phyloP scores from a whole-genome alignment of 371 early-diverging fungal genomes.

The Rhizopus sp. region DNA sequence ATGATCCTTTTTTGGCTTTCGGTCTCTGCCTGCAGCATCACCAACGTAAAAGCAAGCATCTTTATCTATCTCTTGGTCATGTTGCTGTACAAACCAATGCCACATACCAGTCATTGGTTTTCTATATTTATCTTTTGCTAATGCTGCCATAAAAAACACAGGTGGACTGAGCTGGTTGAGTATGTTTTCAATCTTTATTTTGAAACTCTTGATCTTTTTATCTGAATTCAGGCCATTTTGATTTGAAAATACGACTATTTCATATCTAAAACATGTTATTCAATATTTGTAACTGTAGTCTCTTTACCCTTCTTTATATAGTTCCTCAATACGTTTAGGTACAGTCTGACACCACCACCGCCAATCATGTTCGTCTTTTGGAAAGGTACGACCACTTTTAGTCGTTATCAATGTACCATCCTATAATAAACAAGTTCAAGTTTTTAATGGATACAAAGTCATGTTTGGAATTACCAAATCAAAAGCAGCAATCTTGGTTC shows the following conservation, averaged over 20 bases:
- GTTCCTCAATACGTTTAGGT: constrained; percentile 51
- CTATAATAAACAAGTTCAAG: constrained; percentile 18
- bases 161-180: constrained; percentile 47
- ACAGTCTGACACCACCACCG: constrained; percentile 62
- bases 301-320: constrained; percentile 63
- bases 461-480: constrained; percentile 60
- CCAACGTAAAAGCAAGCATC: constrained; percentile 78
- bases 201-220: constrained; percentile 52
- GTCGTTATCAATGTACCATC: constrained; percentile 75
- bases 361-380: constrained; percentile 83
- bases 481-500: constrained; percentile 74
- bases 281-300: background rate
- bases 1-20: constrained; percentile 67
- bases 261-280: constrained; percentile 41
- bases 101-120: constrained; percentile 91
- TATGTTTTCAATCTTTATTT: constrained; percentile 53
- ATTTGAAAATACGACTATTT: constrained; percentile 77
- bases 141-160: constrained; percentile 64
- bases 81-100: constrained; percentile 60
- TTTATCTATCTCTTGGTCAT: constrained; percentile 41
- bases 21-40: constrained; percentile 87
- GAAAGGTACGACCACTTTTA: constrained; percentile 62
- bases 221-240: constrained; percentile 59
- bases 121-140: constrained; percentile 69
- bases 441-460: background rate